Evolutionary conservation across 176 grass and related monocot genomes (phyloP).

Genomic region (Luzula sylvatica): DNA sequence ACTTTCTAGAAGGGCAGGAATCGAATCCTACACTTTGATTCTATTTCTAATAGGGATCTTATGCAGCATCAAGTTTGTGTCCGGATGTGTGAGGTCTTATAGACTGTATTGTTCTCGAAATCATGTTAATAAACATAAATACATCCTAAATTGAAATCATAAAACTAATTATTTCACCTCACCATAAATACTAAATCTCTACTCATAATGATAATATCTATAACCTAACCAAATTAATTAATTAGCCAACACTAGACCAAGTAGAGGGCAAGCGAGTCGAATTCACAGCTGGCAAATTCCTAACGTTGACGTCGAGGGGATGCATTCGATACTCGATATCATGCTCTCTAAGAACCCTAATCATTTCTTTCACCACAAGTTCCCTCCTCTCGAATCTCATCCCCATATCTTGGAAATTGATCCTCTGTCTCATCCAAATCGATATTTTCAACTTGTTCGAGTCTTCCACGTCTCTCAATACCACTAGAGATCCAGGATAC

Average conservation of each 20-base stretch:
- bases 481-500: slow-evolving; percentile 61
- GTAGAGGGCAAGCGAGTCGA: slow-evolving; percentile 59
- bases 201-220: no score
- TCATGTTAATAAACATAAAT: no score
- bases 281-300: slow-evolving; percentile 36
- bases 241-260: slow-evolving; percentile 34
- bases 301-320: slow-evolving; percentile 64
- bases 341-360: slow-evolving; percentile 60
- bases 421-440: slow-evolving; percentile 82
- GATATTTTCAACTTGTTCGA: slow-evolving; percentile 63
- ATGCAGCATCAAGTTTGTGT: no score
- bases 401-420: slow-evolving; percentile 90
- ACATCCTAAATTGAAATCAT: no score
- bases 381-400: slow-evolving; percentile 63
- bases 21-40: no score
- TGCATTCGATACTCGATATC: slow-evolving; percentile 85
- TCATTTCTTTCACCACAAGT: slow-evolving; percentile 74
- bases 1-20: no score
- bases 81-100: no score
- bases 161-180: no score
- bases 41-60: no score
- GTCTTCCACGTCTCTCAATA: slow-evolving; percentile 66
- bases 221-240: no score
- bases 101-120: no score
- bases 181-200: no score